Evolutionary conservation across 306 rosid genomes (phyloP).

Genomic region (Hylodesmum podocarpum): DNA sequence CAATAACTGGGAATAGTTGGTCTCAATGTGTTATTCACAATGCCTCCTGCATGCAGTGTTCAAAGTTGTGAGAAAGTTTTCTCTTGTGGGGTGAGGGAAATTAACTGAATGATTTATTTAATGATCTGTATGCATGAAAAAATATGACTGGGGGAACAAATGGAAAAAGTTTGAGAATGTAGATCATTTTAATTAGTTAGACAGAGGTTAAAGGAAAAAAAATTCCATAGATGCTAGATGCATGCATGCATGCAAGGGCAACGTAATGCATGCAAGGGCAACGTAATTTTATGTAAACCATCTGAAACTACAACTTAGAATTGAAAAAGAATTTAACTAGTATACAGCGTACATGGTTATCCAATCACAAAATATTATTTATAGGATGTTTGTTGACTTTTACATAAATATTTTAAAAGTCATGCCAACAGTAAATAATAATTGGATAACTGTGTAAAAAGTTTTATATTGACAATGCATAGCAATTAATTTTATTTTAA

Average conservation of each 20-base stretch:
- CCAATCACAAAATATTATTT: no score
- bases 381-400: no score
- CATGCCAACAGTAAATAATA: no score
- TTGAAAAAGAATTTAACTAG: no score
- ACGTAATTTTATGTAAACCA: neutral
- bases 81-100: neutral
- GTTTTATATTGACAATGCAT: no score
- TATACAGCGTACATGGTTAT: no score
- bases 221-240: neutral
- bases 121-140: neutral
- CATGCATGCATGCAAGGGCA: conserved; percentile 9
- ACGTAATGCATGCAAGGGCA: conserved; percentile 1
- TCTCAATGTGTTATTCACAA: conserved; percentile 89
- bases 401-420: no score
- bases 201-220: neutral
- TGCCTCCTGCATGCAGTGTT: conserved; percentile 65
- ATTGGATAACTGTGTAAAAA: no score
- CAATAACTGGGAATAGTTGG: conserved; percentile 83
- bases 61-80: neutral
- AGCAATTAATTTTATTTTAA: no score
- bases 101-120: neutral
- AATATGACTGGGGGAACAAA: neutral
- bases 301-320: neutral
- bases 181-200: neutral
- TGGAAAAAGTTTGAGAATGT: neutral